Percentiles rank a stretch among this genome's conserved stretches.
Conservation (phyloP, 163 green algal species). For the Chlamydomonas reinhardtii region DNA sequence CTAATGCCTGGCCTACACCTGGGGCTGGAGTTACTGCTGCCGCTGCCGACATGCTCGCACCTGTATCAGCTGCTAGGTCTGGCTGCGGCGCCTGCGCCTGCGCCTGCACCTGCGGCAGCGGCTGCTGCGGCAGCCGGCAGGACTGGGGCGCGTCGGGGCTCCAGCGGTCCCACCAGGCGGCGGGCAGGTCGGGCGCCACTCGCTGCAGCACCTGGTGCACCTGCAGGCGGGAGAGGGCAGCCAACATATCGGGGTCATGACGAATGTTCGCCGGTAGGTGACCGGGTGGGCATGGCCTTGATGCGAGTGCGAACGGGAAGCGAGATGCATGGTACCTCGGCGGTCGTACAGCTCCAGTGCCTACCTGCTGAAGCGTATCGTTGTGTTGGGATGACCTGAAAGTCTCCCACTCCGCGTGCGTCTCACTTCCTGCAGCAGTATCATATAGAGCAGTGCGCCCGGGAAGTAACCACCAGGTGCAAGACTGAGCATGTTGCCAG, state of each 20-base stretch:
- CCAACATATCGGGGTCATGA: too few species aligned
- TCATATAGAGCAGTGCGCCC: too few species aligned
- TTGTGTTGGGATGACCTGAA: neutral
- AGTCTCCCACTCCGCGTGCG: too few species aligned
- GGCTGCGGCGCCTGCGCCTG: neutral
- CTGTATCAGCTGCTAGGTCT: neutral
- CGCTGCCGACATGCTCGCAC: neutral
- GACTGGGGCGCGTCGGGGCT: slow-evolving; percentile 36
- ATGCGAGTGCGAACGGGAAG: too few species aligned
- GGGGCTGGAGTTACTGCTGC: neutral
- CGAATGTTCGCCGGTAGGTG: too few species aligned
- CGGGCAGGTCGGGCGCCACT: slow-evolving; percentile 4
- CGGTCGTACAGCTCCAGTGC: neutral
- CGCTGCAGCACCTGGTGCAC: slow-evolving; percentile 18
- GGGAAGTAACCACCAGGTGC: too few species aligned
- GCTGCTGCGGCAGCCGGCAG: slow-evolving; percentile 6
- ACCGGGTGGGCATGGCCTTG: too few species aligned
- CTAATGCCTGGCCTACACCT: too few species aligned
- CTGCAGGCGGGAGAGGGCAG: neutral
- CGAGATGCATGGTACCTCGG: too few species aligned
- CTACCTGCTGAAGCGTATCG: too few species aligned
- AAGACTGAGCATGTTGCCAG: too few species aligned
- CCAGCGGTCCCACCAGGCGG: slow-evolving; percentile 59
- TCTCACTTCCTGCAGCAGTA: neutral
- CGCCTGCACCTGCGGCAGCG: neutral